A percentile compares a stretch with the other conserved stretches of the same genome.
Evolutionary conservation across 306 rosid genomes (phyloP).

Genomic region (Malus domestica): DNA sequence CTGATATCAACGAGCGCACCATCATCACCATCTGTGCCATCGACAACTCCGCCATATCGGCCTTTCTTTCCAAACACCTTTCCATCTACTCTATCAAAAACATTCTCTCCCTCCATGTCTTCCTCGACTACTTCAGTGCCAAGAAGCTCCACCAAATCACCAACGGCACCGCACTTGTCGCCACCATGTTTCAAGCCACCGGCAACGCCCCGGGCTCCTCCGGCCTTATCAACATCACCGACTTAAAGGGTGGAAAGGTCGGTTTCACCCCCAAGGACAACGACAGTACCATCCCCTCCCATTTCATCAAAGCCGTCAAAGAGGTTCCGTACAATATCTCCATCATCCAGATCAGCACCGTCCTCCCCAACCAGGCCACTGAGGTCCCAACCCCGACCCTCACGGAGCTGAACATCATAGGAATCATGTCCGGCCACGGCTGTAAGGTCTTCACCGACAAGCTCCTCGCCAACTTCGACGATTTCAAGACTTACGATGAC

Average conservation of each 20-base stretch:
- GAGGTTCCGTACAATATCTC: constrained; percentile 77
- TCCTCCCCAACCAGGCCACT: constrained; percentile 59
- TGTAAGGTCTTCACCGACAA: constrained; percentile 70
- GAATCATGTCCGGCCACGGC: constrained; percentile 59
- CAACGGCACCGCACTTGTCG: constrained; percentile 77
- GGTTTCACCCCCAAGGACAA: constrained; percentile 59
- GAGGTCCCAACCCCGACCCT: constrained; percentile 6
- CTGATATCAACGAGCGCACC: constrained; percentile 55
- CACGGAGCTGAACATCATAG: constrained; percentile 7
- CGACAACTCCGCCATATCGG: constrained; percentile 72
- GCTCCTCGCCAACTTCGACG: constrained; percentile 26
- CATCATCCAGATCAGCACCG: constrained; percentile 59
- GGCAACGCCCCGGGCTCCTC: constrained; percentile 73
- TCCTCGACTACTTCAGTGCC: constrained; percentile 86
- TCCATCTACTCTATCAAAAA: constrained; percentile 61
- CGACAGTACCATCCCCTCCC: constrained; percentile 42
- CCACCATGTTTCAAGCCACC: constrained; percentile 83
- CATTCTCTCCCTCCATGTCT: constrained; percentile 78
- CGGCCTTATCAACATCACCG: constrained; percentile 87
- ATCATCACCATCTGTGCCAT: constrained; percentile 85
- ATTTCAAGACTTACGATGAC: constrained; percentile 32
- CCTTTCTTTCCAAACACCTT: constrained; percentile 42
- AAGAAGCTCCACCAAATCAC: constrained; percentile 98
- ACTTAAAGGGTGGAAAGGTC: constrained; percentile 72
- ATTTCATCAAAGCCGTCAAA: constrained; percentile 60